Evolutionary conservation across 2,329 filamentous ascomycete genomes (phyloP).

Genomic region (Biscogniauxia marginata): DNA sequence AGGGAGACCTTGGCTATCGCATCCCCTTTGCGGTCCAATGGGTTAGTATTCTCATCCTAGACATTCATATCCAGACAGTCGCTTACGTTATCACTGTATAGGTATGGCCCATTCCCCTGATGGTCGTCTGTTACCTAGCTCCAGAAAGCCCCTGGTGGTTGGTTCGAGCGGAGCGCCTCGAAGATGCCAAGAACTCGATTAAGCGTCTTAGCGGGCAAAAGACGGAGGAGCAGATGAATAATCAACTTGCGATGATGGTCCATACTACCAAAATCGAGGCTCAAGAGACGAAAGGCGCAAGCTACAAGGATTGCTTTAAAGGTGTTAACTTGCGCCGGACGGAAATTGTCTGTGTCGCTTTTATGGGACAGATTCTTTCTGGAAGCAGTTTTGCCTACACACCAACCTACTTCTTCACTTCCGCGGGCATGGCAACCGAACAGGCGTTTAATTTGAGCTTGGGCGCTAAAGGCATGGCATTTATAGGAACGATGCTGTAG

Average conservation of each 20-base stretch:
- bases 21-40: constrained; percentile 46
- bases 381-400: constrained; percentile 40
- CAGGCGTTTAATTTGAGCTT: constrained; percentile 35
- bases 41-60: constrained; percentile 19
- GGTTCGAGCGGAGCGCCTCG: constrained; percentile 37
- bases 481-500: constrained; percentile 37
- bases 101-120: constrained; percentile 41
- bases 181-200: constrained; percentile 36
- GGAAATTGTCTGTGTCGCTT: constrained; percentile 41
- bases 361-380: constrained; percentile 33
- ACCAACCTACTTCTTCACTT: constrained; percentile 39
- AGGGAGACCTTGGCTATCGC: constrained; percentile 41
- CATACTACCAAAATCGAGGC: constrained; percentile 45
- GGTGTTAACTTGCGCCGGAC: constrained; percentile 44
- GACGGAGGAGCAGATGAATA: constrained; percentile 35
- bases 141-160: constrained; percentile 49
- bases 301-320: constrained; percentile 48
- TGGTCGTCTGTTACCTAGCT: constrained; percentile 39
- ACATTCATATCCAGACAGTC: not conserved
- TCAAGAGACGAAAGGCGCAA: constrained; percentile 38
- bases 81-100: constrained; percentile 3
- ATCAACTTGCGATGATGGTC: constrained; percentile 43
- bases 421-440: constrained; percentile 32
- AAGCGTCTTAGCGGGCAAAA: constrained; percentile 33
- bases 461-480: constrained; percentile 36